phyloP scores from a whole-genome alignment of 2,329 filamentous ascomycete genomes.

The Penicillium sp. region DNA sequence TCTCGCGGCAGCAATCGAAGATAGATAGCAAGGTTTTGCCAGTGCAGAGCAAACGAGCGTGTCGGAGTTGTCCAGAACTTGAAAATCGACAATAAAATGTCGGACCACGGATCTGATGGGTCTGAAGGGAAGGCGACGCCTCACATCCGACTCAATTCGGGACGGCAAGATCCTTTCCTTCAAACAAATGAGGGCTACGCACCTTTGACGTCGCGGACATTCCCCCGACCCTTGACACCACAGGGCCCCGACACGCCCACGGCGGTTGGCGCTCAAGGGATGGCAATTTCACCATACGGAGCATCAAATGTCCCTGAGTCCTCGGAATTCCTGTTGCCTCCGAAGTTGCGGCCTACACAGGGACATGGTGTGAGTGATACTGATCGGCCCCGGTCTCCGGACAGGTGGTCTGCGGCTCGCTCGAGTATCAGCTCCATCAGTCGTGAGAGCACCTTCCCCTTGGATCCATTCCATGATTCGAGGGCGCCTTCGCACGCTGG shows the following conservation, averaged over 20 bases:
- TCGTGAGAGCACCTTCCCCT: slow-evolving; percentile 41
- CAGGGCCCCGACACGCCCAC: slow-evolving; percentile 8
- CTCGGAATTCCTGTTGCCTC: slow-evolving; percentile 40
- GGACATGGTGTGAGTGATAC: slow-evolving; percentile 50
- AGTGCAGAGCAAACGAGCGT: neutral
- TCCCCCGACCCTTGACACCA: slow-evolving; percentile 29
- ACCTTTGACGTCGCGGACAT: slow-evolving; percentile 17
- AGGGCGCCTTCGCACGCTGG: slow-evolving; percentile 58
- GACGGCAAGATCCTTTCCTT: slow-evolving; percentile 53
- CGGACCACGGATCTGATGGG: slow-evolving; percentile 16
- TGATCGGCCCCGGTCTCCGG: slow-evolving; percentile 49
- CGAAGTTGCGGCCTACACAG: slow-evolving; percentile 47
- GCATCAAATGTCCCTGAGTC: slow-evolving; percentile 51
- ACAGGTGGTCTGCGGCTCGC: slow-evolving; percentile 58
- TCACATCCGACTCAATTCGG: slow-evolving; percentile 66
- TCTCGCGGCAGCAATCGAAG: neutral
- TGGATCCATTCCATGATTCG: slow-evolving; percentile 63
- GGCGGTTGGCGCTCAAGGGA: slow-evolving; percentile 17
- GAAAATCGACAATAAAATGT: slow-evolving; percentile 15
- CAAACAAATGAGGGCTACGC: slow-evolving; percentile 35
- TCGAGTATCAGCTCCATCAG: slow-evolving; percentile 62
- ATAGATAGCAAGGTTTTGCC: neutral
- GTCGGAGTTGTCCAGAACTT: neutral
- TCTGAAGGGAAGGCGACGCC: slow-evolving; percentile 41
- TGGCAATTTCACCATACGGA: slow-evolving; percentile 43